Percentiles rank a stretch among this genome's conserved stretches.
Conservation (phyloP, 2,329 filamentous ascomycete genomes). For the Fusarium illudens region DNA sequence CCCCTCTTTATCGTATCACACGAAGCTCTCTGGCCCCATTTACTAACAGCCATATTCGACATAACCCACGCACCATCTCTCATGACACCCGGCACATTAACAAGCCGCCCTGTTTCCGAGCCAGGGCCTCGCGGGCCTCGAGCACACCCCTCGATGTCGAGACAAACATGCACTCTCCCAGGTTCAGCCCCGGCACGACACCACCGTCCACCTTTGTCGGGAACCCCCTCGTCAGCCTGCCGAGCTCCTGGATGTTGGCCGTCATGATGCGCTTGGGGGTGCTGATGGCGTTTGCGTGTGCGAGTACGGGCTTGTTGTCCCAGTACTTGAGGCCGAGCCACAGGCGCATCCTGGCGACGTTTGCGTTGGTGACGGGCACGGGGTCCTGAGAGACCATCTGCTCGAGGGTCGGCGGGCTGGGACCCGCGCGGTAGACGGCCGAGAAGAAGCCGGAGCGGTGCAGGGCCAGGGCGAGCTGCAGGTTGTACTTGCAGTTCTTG, state of each 20-base stretch:
- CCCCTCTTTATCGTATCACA: slow-evolving; percentile 33
- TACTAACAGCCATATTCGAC: background rate
- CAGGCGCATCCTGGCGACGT: slow-evolving; percentile 77
- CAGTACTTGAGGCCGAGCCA: slow-evolving; percentile 94
- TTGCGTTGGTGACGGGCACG: slow-evolving; percentile 70
- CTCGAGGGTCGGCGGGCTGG: slow-evolving; percentile 60
- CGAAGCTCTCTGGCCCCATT: slow-evolving; percentile 21
- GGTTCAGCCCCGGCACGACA: slow-evolving; percentile 75
- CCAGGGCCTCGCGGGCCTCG: slow-evolving; percentile 83
- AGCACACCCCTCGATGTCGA: slow-evolving; percentile 80
- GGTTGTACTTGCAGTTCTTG: slow-evolving; percentile 81
- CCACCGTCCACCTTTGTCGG: slow-evolving; percentile 66
- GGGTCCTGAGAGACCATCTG: slow-evolving; percentile 57
- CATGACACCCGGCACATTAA: slow-evolving; percentile 75
- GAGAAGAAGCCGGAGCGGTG: slow-evolving; percentile 86
- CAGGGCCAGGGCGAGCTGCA: slow-evolving; percentile 76
- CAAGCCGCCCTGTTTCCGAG: slow-evolving; percentile 81
- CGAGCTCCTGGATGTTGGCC: slow-evolving; percentile 69
- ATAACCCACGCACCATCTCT: slow-evolving; percentile 18
- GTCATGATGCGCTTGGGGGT: slow-evolving; percentile 79
- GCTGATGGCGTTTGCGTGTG: slow-evolving; percentile 70
- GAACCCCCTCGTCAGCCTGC: slow-evolving; percentile 73
- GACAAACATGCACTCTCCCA: slow-evolving; percentile 86
- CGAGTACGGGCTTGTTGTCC: slow-evolving; percentile 81
- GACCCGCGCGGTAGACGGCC: slow-evolving; percentile 76